Base-by-base conservation (phyloP, 1,139 yeast genomes). In the Taiozyma sp. region DNA sequence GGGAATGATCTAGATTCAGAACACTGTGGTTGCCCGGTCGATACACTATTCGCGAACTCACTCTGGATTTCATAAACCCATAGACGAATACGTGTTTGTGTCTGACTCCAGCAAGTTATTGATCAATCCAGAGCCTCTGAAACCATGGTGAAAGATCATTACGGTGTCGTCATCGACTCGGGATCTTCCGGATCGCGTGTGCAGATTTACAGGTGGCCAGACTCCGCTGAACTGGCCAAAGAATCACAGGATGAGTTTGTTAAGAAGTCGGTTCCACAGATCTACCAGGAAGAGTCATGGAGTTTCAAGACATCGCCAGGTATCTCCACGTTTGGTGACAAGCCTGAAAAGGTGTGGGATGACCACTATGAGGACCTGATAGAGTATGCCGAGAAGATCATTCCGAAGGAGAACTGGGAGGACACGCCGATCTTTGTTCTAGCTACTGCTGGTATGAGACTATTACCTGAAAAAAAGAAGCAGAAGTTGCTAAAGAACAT, bases 381-480 rank as follows among this genome's bases (percentile, higher is more conserved):
- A 43, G 70, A 76, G 45, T 78, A 79, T 67, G 91, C 92, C 0
- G 78, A 80, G 56, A 67, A 67, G 5, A 74, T 83, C 27, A 78
- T 87, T 19, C 95, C 93, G 0, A 62, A 63, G 42, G 74, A 75
- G 1, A 72, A 77, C 54, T 77, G 80, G 57, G 52, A 63, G 6
- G 76, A 77, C 5, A 87, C 93, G 0, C 95, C 95, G 0, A 76
- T 87, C 2, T 87, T 81, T 59, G 79, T 87, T 4, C 78, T 84
- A 55, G 87, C 92, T 9, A 87, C 96, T 0, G 96, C 96, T 9
- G 96, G 96, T 2, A 86, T 87, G 92, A 73, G 96, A 58, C 67
- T 87, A 39, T 62, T 87, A 43, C 79, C 83, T 0, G 65, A 69
- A 42, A 68, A 71, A 47, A 73, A 76, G 32, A 80, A 80, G 54